phyloP scores from a whole-genome alignment of 805 yeast species.

The Ogataea philodendri region DNA sequence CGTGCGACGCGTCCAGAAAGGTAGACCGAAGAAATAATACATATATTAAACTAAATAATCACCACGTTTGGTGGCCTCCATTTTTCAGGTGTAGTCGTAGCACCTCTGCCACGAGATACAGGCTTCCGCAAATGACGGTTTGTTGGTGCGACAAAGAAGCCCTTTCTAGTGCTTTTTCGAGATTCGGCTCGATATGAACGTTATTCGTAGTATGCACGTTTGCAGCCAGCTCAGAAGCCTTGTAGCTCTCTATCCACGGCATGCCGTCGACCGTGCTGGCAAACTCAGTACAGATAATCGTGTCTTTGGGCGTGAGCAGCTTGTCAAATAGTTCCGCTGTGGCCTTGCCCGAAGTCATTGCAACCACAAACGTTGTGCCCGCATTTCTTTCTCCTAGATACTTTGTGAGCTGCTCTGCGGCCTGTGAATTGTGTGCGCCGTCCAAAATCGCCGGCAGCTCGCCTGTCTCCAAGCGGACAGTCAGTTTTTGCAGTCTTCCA shows the following conservation, averaged over 20 bases:
- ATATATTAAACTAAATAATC: too few relatives aligned
- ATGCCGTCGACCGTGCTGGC: constrained; percentile 68
- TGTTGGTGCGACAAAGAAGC: constrained; percentile 21
- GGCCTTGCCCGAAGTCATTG: constrained; percentile 73
- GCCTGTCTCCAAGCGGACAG: constrained; percentile 28
- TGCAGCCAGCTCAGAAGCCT: constrained; percentile 32
- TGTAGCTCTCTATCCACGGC: constrained; percentile 82
- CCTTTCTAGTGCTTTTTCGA: constrained; percentile 28
- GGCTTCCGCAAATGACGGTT: constrained; percentile 65
- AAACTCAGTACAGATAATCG: constrained; percentile 61
- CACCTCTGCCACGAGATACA: constrained; percentile 63
- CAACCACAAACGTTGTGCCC: constrained; percentile 57
- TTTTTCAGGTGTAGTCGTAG: constrained; percentile 34
- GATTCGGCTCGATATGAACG: constrained; percentile 26
- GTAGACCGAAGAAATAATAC: constrained; percentile 28
- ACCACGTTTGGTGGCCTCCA: constrained; percentile 5
- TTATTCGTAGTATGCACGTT: constrained; percentile 25
- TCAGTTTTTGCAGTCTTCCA: constrained; percentile 68
- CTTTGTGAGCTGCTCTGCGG: constrained; percentile 68
- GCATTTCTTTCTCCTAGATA: constrained; percentile 38
- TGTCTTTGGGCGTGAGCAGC: constrained; percentile 49
- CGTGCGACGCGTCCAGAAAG: constrained; percentile 37
- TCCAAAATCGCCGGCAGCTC: constrained; percentile 55
- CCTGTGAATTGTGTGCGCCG: constrained; percentile 91
- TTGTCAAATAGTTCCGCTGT: constrained; percentile 49